Evolutionary conservation across 1,139 yeast genomes (phyloP).

Genomic region (Saccharomyces hybrid): DNA sequence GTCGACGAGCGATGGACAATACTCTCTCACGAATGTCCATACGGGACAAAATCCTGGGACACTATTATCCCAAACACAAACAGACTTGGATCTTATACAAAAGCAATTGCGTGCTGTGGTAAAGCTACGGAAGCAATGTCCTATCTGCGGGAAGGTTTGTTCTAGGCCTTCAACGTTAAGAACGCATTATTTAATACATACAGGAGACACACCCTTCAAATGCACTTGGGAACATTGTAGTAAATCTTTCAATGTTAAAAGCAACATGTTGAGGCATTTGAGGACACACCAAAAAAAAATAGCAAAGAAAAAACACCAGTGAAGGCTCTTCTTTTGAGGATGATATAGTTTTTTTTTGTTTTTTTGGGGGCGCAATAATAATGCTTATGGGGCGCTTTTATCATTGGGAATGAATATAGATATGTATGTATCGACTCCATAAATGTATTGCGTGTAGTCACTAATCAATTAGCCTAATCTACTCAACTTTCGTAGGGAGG

Average conservation of each 20-base stretch:
- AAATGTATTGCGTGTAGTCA: not conserved
- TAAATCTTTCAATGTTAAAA: conserved; percentile 66
- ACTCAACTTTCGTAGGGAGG: not conserved
- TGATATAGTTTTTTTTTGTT: not conserved
- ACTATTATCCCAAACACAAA: not conserved
- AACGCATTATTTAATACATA: conserved; percentile 77
- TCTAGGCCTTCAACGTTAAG: conserved; percentile 77
- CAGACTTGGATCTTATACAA: not conserved
- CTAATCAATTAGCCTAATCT: not conserved
- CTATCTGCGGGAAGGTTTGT: conserved; percentile 68
- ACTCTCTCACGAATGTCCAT: not conserved
- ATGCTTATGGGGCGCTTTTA: not conserved
- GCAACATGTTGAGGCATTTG: conserved; percentile 74
- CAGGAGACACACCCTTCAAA: conserved; percentile 77
- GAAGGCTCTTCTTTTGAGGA: not conserved
- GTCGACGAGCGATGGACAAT: not conserved
- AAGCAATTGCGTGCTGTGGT: not conserved
- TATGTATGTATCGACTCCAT: not conserved
- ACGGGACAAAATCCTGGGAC: not conserved
- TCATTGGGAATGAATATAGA: not conserved
- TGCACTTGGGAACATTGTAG: conserved; percentile 71
- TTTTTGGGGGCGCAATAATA: not conserved
- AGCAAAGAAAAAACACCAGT: conserved; percentile 6
- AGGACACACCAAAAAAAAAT: conserved; percentile 43
- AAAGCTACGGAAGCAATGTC: conserved; percentile 38